phyloP scores from a whole-genome alignment of 2,329 filamentous ascomycete genomes.

The Thelonectria olida region DNA sequence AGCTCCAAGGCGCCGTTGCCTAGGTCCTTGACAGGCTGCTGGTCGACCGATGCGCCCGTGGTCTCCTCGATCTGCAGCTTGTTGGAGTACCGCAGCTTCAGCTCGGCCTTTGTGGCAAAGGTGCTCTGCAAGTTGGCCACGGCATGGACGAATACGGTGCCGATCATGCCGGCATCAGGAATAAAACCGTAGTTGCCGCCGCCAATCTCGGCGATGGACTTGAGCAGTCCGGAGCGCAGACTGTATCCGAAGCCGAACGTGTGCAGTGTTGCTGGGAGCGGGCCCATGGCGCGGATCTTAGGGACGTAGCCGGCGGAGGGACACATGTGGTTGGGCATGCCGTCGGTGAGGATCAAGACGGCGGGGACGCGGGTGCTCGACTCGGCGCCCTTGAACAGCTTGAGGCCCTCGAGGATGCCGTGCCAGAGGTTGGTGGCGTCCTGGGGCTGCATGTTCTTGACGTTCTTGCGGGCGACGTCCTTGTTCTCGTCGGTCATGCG shows the following conservation, averaged over 20 bases:
- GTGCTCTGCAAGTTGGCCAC: conserved; percentile 69
- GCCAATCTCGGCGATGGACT: conserved; percentile 67
- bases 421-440: conserved; percentile 66
- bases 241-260: conserved; percentile 50
- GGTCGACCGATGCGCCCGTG: conserved; percentile 51
- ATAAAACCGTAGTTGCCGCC: conserved; percentile 70
- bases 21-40: conserved; percentile 36
- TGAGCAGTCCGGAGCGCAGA: conserved; percentile 58
- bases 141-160: conserved; percentile 69
- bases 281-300: conserved; percentile 56
- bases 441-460: conserved; percentile 52
- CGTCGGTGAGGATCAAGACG: conserved; percentile 64
- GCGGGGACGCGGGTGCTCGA: conserved; percentile 54
- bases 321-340: conserved; percentile 63
- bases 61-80: conserved; percentile 51
- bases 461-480: conserved; percentile 47
- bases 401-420: conserved; percentile 61
- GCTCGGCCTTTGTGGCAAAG: conserved; percentile 57
- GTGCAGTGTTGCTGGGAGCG: conserved; percentile 53
- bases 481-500: conserved; percentile 60
- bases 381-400: conserved; percentile 51
- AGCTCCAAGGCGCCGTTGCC: conserved; percentile 39
- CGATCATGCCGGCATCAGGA: conserved; percentile 69
- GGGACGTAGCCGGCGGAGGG: conserved; percentile 63
- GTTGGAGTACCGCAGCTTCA: conserved; percentile 53